Conservation (phyloP, 257 asterid species). For the Striga asiatica region DNA sequence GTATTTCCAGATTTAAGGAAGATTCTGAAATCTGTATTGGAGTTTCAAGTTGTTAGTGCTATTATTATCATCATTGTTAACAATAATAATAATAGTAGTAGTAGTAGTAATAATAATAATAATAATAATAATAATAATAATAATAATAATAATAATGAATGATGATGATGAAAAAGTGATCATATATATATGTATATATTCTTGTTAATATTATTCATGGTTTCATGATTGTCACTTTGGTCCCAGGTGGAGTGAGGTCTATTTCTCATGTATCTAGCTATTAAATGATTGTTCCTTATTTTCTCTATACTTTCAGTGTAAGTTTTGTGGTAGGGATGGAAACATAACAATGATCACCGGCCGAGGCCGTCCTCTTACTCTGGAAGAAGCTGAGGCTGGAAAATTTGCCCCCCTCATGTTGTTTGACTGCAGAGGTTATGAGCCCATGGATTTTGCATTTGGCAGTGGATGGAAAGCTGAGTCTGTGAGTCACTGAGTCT, state of each 20-base stretch:
- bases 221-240: background rate
- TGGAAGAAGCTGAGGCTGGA: constrained; percentile 41
- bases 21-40: too few species aligned
- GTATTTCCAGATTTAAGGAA: background rate
- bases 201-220: too few species aligned
- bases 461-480: constrained; percentile 72
- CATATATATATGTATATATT: too few species aligned
- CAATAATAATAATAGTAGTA: too few species aligned
- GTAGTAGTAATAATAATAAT: too few species aligned
- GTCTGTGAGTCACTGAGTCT: constrained; percentile 47
- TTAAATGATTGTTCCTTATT: constrained; percentile 5
- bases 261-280: background rate
- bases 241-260: constrained; percentile 4
- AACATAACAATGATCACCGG: constrained; percentile 67
- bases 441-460: constrained; percentile 65
- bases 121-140: too few species aligned
- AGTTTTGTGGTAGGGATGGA: constrained; percentile 86
- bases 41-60: too few species aligned
- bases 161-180: too few species aligned
- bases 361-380: constrained; percentile 65
- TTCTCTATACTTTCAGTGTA: constrained; percentile 44
- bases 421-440: constrained; percentile 70
- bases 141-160: too few species aligned
- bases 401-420: constrained; percentile 48
- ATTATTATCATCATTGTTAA: too few species aligned